phyloP scores from a whole-genome alignment of 1,284 basidiomycete species.

The Golubevia pallescens region DNA sequence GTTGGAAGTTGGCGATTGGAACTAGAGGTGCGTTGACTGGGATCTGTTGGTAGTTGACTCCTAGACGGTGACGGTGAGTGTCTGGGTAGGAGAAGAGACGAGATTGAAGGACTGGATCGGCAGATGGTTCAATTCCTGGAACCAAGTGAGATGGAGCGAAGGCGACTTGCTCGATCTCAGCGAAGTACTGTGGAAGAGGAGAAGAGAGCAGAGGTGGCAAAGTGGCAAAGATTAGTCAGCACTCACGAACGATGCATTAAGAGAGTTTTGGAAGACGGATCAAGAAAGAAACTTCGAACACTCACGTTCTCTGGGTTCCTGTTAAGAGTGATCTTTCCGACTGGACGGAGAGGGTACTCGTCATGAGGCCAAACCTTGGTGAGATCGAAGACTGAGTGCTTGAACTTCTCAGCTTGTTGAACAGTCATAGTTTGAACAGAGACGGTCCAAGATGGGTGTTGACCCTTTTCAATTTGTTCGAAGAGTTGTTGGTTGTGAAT shows the following conservation, averaged over 20 bases:
- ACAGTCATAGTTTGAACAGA: conserved; percentile 25
- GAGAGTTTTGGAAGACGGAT: neutral
- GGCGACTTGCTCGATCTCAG: conserved; percentile 70
- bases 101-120: conserved; percentile 88
- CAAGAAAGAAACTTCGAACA: conserved; percentile 70
- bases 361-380: conserved; percentile 42
- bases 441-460: conserved; percentile 30
- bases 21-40: conserved; percentile 82
- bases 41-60: conserved; percentile 84
- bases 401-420: conserved; percentile 23
- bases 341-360: conserved; percentile 80
- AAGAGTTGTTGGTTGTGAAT: conserved; percentile 73
- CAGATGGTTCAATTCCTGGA: conserved; percentile 84
- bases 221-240: neutral
- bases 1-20: conserved; percentile 79
- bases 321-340: conserved; percentile 86
- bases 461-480: conserved; percentile 50
- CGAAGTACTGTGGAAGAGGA: conserved; percentile 37
- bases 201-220: neutral
- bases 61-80: conserved; percentile 79
- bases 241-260: conserved; percentile 42
- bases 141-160: conserved; percentile 85
- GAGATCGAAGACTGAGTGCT: conserved; percentile 34
- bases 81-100: conserved; percentile 95
- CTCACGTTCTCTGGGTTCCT: conserved; percentile 76